Evolutionary conservation across 2,329 filamentous ascomycete species (phyloP).

Genomic region (Fusarium guadeloupense): DNA sequence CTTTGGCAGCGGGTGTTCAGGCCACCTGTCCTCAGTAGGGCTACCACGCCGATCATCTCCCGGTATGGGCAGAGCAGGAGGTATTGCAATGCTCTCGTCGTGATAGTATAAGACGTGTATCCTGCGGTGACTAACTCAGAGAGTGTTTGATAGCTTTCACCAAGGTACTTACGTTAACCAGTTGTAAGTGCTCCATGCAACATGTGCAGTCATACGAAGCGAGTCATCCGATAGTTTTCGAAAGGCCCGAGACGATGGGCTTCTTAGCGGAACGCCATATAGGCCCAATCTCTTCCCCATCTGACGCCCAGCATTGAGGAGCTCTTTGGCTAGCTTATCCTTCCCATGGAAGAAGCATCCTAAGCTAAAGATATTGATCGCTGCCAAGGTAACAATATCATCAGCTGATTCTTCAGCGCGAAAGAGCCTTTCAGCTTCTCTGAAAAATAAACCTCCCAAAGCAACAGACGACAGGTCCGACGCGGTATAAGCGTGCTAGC

Average conservation of each 20-base stretch:
- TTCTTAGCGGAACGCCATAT: background rate
- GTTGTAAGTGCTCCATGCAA: background rate
- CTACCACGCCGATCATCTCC: background rate
- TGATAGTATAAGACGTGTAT: background rate
- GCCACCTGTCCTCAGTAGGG: background rate
- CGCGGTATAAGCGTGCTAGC: background rate
- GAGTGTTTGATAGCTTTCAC: background rate
- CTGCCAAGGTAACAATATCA: background rate
- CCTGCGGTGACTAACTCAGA: background rate
- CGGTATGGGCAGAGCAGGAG: background rate
- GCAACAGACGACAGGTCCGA: background rate
- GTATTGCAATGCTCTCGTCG: background rate
- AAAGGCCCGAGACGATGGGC: background rate
- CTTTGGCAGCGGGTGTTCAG: background rate
- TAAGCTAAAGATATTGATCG: conserved; percentile 1
- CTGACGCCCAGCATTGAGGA: background rate
- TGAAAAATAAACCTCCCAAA: background rate
- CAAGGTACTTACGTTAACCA: conserved; percentile 1
- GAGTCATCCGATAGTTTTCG: background rate
- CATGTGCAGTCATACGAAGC: background rate
- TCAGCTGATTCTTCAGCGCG: background rate
- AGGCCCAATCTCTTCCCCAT: background rate
- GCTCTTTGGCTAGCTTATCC: background rate
- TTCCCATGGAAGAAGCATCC: background rate
- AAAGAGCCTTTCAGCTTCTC: background rate